Percentiles rank a stretch among this genome's conserved stretches.
phyloP scores from a whole-genome alignment of 768 basidiomycete species.

The Sarcodon aspratus region DNA sequence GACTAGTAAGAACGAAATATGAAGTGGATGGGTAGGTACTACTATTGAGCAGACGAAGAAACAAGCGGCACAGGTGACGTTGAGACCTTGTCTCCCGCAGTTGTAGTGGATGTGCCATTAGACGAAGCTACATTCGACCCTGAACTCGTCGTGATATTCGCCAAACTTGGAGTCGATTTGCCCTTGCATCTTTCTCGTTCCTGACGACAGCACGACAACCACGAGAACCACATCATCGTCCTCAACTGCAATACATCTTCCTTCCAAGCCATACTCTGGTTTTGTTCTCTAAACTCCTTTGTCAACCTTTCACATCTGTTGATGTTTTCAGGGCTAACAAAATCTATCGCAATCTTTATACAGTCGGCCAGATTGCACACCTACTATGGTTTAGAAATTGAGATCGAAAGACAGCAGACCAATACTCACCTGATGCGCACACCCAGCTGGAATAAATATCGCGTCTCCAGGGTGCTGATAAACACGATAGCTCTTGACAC shows the following conservation, averaged over 20 bases:
- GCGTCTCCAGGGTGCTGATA: conserved; percentile 91
- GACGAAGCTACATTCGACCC: too few species aligned
- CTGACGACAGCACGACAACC: conserved; percentile 57
- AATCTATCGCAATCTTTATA: conserved; percentile 92
- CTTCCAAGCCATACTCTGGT: conserved; percentile 83
- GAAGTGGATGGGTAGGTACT: too few species aligned
- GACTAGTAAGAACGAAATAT: too few species aligned
- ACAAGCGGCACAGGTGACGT: too few species aligned
- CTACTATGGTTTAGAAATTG: conserved; percentile 22
- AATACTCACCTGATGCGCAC: conserved; percentile 69
- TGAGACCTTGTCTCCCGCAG: too few species aligned
- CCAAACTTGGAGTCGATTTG: too few species aligned
- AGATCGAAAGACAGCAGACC: not conserved
- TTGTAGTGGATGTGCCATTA: too few species aligned
- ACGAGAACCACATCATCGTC: conserved; percentile 92
- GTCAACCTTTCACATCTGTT: conserved; percentile 76
- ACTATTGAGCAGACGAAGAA: too few species aligned
- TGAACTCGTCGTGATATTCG: too few species aligned
- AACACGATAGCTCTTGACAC: conserved; percentile 71
- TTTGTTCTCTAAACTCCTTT: conserved; percentile 83
- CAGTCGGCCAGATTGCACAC: conserved; percentile 92
- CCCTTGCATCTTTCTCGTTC: conserved; percentile 19
- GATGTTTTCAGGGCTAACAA: conserved; percentile 91
- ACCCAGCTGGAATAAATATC: conserved; percentile 92
- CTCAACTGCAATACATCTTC: conserved; percentile 87